Evolutionary conservation across 768 basidiomycete species (phyloP), one percentile per base, ranked within the genome.

Genomic region (Pulveroboletus sp.): DNA sequence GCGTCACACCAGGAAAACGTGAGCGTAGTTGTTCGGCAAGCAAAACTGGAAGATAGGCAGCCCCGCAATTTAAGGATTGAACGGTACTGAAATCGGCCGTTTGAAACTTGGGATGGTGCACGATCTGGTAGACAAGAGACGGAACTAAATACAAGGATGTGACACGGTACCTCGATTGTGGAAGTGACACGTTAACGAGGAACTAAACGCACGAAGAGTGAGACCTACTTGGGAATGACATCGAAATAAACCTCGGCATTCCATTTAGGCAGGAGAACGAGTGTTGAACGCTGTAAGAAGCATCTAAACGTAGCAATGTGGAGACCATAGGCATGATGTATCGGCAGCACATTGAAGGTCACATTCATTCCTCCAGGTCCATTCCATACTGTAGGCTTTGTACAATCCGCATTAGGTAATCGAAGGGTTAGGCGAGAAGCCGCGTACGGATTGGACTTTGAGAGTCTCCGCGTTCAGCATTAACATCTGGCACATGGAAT

Each of bases 311-410:
- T 64, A 51, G 76, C 73, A 1, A 67, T 46, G 48, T 84, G 76
- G n/a, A 86, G 69, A 28, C 75, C 89, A 56, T 80, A 86, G 1
- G 74, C 68, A 54, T 90, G 88, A 55, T 86, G 80, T 35, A 89
- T 70, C 0, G 88, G 88, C 1, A 90, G 66, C 51, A 82, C 80
- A 0, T 73, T 81, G 39, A 89, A 73, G 1, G 56, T 55, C 6
- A 81, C 64, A 3, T 81, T 77, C 5, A 74, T 61, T 27, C 73
- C 74, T 47, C 73, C 73, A 3, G 76, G 76, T 4, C 70, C 74
- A 5, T 61, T 57, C 26, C 70, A 72, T 7, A 58, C 58, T 28
- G 69, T 70, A 11, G 72, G 70, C 77, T 80, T 39, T 46, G 28
- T 17, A 7, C 27, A 26, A 38, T 11, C 33, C 39, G 28, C 3